Evolutionary conservation across 371 early-diverging fungal species (phyloP), one percentile per base, ranked within the genome.

Genomic region (Zychaea mexicana): DNA sequence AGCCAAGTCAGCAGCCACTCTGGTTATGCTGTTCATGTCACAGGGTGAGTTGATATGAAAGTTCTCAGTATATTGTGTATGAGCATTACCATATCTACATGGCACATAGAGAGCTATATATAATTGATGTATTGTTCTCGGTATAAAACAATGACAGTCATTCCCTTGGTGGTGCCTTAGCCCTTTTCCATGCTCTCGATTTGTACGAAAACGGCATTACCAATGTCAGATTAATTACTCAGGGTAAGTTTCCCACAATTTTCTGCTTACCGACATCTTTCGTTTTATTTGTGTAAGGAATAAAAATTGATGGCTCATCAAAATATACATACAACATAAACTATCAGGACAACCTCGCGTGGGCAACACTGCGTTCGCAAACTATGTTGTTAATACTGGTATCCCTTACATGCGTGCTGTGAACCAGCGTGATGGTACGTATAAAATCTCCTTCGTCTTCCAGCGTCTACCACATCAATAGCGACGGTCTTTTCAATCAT

Each of bases 141-240:
- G n/a, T n/a, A n/a, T n/a, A n/a, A n/a, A n/a, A n/a, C n/a, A n/a
- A n/a, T n/a, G n/a, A 22, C 30, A 65, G 65, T 2, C 69, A 69
- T 58, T 70, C 70, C 1, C 56, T 70, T 28, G 70, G 70, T n/a
- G 70, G 63, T 38, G 70, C 70, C 7, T 8, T 38, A 9, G 66
- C 70, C 2, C 28, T 66, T 6, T 31, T 70, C 6, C 28, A 56
- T 24, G 70, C 66, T 2, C 36, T 70, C 42, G 70, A 70, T 32
- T 57, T 70, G 52, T 62, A 70, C 42, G 65, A 70, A 49, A 62
- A 65, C 22, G 66, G 56, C 5, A 31, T 33, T 22, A 19, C 19
- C 8, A 56, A 56, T 24, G 22, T 56, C 22, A 26, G 27, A 56
- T 13, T 56, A 6, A 24, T 33, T 12, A 56, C 56, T 4, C 56